These are phyloP conservation scores for Sporothrix globosa DNA, from an alignment of 2,329 filamentous ascomycete species.

Conservation along the genomic window DNA sequence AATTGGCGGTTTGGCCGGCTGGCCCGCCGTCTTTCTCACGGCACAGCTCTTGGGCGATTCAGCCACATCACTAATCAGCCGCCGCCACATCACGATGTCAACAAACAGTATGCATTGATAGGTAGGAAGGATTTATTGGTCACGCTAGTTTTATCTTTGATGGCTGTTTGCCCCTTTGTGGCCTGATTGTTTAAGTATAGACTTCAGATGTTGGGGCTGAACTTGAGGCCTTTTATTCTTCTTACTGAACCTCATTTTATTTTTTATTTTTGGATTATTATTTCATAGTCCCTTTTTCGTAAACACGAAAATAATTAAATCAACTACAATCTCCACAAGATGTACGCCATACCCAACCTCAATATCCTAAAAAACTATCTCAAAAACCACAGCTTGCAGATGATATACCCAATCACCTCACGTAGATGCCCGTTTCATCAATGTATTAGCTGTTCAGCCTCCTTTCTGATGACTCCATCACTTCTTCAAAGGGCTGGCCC, in stretches of 20 bases:
- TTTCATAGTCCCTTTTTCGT: background rate
- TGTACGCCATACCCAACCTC: background rate
- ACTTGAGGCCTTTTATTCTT: background rate
- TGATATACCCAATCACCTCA: background rate
- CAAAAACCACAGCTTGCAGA: background rate
- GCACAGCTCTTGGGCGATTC: background rate
- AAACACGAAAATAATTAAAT: background rate
- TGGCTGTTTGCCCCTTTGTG: too few species aligned
- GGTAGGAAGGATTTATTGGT: background rate
- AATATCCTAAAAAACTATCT: background rate
- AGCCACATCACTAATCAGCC: slow-evolving; percentile 10
- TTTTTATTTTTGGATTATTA: background rate
- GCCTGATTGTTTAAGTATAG: too few species aligned
- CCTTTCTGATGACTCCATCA: background rate
- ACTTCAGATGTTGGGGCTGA: background rate
- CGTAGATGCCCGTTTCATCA: background rate
- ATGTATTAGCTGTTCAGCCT: background rate
- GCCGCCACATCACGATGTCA: slow-evolving; percentile 9
- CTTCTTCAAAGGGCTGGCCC: background rate
- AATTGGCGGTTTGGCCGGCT: background rate
- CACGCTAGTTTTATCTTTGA: background rate
- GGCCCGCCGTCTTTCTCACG: background rate
- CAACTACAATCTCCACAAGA: background rate
- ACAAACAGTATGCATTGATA: background rate
- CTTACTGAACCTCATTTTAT: background rate